Base-by-base conservation (phyloP, 2,329 filamentous ascomycete genomes). In the Helicocarpus griseus region DNA sequence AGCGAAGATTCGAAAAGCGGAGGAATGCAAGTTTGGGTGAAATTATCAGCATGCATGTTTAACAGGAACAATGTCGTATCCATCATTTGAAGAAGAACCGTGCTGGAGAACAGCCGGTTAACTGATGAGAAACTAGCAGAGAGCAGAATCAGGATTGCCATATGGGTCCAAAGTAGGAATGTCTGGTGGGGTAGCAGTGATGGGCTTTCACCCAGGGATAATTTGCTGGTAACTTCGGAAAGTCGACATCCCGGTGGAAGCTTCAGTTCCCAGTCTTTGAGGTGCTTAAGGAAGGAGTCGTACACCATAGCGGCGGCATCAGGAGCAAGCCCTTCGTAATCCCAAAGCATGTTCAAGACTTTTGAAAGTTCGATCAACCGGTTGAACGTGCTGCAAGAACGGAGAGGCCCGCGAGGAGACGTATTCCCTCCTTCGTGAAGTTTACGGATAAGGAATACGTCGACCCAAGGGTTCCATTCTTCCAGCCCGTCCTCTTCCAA, bases 381-480 rank as follows among this genome's bases (percentile, higher is more conserved):
- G 54, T 80, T 80, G 60, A 79, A 78, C 5, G 73, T 77, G 59
- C 77, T 80, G 21, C 77, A 61, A 4, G 72, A 68, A 41, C 75
- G 68, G 11, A 74, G 66, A 3, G 69, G 70, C 9, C 69, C 66
- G 17, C 65, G 64, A 33, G 63, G 63, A 50, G 68, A 67, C 5
- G 62, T 58, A 24, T 59, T 57, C 2, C 59, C 60, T 21, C 60
- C 56, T 24, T 58, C 54, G 31, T 62, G 26, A 17, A 40, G 59
- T 45, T 56, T 51, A 22, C 60, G 57, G 51, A 62, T 55, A 54
- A 69, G 55, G 52, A 72, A 58, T 53, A 73, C 73, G 24, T 81
- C 78, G 17, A 74, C 73, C 85, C 85, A 89, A 1, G 82, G 80
- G 57, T 85, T 81, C 85, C 85, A 88, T 67, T 88, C 84, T 60